Evolutionary conservation across 805 yeast genomes (phyloP).

Genomic region (Metschnikowia shivogae): DNA sequence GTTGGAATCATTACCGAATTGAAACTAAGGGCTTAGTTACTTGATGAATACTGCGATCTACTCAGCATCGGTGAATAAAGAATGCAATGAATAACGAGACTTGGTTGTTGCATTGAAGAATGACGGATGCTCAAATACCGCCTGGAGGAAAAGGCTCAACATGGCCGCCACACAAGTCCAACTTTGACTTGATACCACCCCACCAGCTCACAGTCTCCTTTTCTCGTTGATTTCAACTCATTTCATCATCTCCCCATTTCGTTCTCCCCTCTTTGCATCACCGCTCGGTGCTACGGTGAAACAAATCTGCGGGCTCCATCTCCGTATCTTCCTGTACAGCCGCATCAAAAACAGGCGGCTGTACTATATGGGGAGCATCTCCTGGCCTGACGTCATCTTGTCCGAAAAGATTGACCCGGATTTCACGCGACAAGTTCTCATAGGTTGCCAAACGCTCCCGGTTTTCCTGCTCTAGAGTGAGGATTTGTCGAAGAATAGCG

Average conservation of each 20-base stretch:
- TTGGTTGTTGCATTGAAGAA: not conserved
- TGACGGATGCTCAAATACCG: too few species aligned
- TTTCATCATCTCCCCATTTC: not conserved
- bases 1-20: not conserved
- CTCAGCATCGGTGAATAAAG: not conserved
- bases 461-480: slow-evolving; percentile 14
- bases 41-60: not conserved
- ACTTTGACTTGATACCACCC: too few species aligned
- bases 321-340: slow-evolving; percentile 25
- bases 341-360: slow-evolving; percentile 34
- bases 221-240: not conserved
- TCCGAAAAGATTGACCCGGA: slow-evolving; percentile 7
- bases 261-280: not conserved
- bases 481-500: slow-evolving; percentile 16
- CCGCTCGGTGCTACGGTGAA: slow-evolving; percentile 14
- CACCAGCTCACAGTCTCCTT: too few species aligned
- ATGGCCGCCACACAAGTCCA: too few species aligned
- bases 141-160: too few species aligned
- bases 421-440: slow-evolving; percentile 10
- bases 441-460: slow-evolving; percentile 12
- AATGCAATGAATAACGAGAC: not conserved
- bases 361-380: slow-evolving; percentile 40
- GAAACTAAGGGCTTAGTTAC: not conserved
- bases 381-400: slow-evolving; percentile 17
- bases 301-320: slow-evolving; percentile 27